These are phyloP conservation scores for Simmondsia chinensis DNA, from an alignment of 148 eudicot species.

Conservation along the genomic window DNA sequence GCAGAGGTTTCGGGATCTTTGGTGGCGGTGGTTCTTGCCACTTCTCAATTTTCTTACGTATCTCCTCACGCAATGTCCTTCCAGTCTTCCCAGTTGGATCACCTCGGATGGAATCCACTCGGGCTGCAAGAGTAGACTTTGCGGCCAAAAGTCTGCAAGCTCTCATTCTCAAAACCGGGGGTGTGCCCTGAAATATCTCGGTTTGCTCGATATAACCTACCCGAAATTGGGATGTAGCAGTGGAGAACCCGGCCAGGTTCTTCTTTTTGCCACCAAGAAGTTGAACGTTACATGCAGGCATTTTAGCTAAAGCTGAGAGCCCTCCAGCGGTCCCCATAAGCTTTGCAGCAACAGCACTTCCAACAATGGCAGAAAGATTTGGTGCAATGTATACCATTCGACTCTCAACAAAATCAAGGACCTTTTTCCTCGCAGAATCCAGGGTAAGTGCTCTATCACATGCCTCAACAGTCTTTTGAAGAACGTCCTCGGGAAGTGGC, in stretches of 20 bases:
- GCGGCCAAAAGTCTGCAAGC: slow-evolving; percentile 82
- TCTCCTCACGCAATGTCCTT: slow-evolving; percentile 61
- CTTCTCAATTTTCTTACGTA: slow-evolving; percentile 90
- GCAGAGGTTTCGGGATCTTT: slow-evolving; percentile 95
- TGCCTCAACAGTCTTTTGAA: slow-evolving; percentile 78
- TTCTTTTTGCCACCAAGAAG: slow-evolving; percentile 88
- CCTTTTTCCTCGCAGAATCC: slow-evolving; percentile 79
- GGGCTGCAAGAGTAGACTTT: slow-evolving; percentile 88
- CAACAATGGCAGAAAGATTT: slow-evolving; percentile 90
- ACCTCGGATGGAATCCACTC: slow-evolving; percentile 84
- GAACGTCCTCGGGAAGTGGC: slow-evolving; percentile 84
- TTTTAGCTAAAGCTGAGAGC: slow-evolving; percentile 67
- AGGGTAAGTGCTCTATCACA: slow-evolving; percentile 92
- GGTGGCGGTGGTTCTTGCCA: slow-evolving; percentile 99
- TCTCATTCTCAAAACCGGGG: slow-evolving; percentile 79
- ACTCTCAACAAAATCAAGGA: slow-evolving; percentile 93
- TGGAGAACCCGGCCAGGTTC: slow-evolving; percentile 87
- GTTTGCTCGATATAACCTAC: slow-evolving; percentile 89
- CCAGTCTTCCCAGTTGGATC: slow-evolving; percentile 81
- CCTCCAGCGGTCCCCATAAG: slow-evolving; percentile 99
- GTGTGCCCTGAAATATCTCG: slow-evolving; percentile 83
- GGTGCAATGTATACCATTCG: slow-evolving; percentile 97
- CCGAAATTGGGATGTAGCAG: slow-evolving; percentile 87
- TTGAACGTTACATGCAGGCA: slow-evolving; percentile 98
- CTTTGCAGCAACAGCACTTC: slow-evolving; percentile 96